Evolutionary conservation across 2,329 filamentous ascomycete species (phyloP), one percentile per base, ranked within the genome.

Genomic region (Dichotomopilus funicola): DNA sequence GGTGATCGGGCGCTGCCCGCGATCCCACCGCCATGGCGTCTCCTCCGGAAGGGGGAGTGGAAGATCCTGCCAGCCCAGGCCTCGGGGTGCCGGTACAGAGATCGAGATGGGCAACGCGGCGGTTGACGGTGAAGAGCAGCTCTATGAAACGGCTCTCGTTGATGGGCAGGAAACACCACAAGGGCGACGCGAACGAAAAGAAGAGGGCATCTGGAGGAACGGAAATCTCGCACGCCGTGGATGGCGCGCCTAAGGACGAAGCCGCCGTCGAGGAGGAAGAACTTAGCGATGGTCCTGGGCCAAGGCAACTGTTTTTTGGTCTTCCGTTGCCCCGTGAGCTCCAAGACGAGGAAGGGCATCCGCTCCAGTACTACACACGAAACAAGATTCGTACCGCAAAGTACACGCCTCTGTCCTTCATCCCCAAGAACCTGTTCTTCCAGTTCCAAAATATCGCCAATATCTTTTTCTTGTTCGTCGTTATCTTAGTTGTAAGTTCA

Each of bases 401-500:
- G 73, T 99, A 99, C 72, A 99, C 94, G 6, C 87, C 95, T 7
- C 72, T 99, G 61, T 95, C 89, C 58, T 99, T 99, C 72, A 72
- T 99, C 34, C 94, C 94, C 11, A 97, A 97, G 76, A 97, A 99
- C 72, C 69, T 99, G 67, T 99, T 87, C 84, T 89, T 95, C 62
- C 95, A 99, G 72, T 97, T 99, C 69, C 92, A 99, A 73, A 97
- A 97, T 68, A 87, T 99, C 66, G 94, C 94, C 68, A 99, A 99
- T 71, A 87, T 97, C 53, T 99, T 97, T 75, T 99, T 99, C 80
- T 78, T 97, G 64, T 96, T 97, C 74, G 81, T 92, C 65, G 91
- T 96, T 69, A 95, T 99, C 68, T 81, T 99, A 58, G 86, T 87
- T 67, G 94, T 97, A 86, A 79, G 91, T 80, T 27, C 54, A 43